A percentile compares a stretch with the other conserved stretches of the same genome.
Evolutionary conservation across 2,329 filamentous ascomycete species (phyloP).

Genomic region (Claviceps sorghi): DNA sequence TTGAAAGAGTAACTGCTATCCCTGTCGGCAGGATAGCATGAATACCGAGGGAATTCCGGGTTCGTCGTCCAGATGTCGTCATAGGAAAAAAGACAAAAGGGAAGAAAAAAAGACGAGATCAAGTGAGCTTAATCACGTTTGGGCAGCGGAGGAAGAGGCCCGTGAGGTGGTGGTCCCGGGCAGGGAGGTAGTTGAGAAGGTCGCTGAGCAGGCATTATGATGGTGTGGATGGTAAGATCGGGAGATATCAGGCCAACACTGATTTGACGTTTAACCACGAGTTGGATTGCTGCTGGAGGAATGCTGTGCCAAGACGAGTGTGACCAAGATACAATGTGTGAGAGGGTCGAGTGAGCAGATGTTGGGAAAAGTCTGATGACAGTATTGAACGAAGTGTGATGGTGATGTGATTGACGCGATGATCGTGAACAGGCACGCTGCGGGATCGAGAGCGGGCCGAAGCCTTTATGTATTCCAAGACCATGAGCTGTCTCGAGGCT

Average conservation of each 20-base stretch:
- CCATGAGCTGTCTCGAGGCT: not conserved
- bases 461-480: slow-evolving; percentile 18
- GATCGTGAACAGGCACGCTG: fast-evolving
- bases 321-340: not conserved
- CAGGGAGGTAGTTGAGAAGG: slow-evolving; percentile 53
- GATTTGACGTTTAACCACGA: not conserved
- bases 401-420: not conserved
- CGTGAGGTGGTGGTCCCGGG: slow-evolving; percentile 49
- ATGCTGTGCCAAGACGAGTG: not conserved
- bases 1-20: not conserved
- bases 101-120: not conserved
- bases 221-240: slow-evolving; percentile 5
- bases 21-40: not conserved
- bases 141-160: slow-evolving; percentile 50
- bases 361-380: not conserved
- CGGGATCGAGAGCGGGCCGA: slow-evolving; percentile 13
- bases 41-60: not conserved
- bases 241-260: not conserved
- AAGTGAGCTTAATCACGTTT: slow-evolving; percentile 37
- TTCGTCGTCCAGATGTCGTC: not conserved
- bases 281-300: not conserved
- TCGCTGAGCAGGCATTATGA: slow-evolving; percentile 41
- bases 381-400: no score
- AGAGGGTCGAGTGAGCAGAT: no score
- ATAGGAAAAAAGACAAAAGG: not conserved